A percentile compares a stretch with the other conserved stretches of the same genome.
Conservation (phyloP, 1,284 basidiomycete genomes). For the Ustilago xerochloae region DNA sequence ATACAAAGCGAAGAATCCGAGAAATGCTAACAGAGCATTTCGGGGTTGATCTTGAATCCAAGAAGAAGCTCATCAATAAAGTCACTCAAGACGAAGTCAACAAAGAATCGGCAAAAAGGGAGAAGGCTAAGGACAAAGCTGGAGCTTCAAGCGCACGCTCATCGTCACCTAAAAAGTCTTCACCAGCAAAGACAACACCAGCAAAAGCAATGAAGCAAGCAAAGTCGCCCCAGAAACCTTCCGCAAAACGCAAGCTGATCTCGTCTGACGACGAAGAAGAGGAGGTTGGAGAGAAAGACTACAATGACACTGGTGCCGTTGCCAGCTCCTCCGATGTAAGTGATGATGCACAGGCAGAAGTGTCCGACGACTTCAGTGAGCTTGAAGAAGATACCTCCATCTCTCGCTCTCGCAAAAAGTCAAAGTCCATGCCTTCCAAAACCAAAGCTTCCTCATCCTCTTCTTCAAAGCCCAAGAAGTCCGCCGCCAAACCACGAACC, state of each 20-base stretch:
- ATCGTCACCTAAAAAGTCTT: slow-evolving; percentile 8
- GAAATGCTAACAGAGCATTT: slow-evolving; percentile 26
- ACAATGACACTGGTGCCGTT: neutral
- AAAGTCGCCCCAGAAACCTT: slow-evolving; percentile 1
- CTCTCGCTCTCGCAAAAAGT: slow-evolving; percentile 14
- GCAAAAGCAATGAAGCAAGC: neutral
- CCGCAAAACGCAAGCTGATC: slow-evolving; percentile 13
- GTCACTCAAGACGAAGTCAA: slow-evolving; percentile 14
- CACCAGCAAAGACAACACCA: neutral
- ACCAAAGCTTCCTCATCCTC: slow-evolving; percentile 3
- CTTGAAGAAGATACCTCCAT: slow-evolving; percentile 37
- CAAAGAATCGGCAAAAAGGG: neutral
- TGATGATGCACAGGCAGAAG: neutral
- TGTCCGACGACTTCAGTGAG: slow-evolving; percentile 28
- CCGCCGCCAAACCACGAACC: neutral
- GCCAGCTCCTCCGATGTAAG: neutral
- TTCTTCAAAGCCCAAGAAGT: slow-evolving; percentile 3
- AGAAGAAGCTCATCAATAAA: slow-evolving; percentile 26
- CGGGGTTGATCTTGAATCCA: slow-evolving; percentile 24
- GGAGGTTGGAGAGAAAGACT: neutral
- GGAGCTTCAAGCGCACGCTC: slow-evolving; percentile 8
- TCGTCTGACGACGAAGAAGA: neutral
- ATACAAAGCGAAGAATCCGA: slow-evolving; percentile 25
- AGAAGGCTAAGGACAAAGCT: neutral
- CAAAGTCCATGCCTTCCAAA: neutral